Percentiles rank a stretch among this genome's conserved stretches.
Evolutionary conservation across 169 alveolate species (phyloP).

Genomic region (Cryptosporidium tyzzeri): DNA sequence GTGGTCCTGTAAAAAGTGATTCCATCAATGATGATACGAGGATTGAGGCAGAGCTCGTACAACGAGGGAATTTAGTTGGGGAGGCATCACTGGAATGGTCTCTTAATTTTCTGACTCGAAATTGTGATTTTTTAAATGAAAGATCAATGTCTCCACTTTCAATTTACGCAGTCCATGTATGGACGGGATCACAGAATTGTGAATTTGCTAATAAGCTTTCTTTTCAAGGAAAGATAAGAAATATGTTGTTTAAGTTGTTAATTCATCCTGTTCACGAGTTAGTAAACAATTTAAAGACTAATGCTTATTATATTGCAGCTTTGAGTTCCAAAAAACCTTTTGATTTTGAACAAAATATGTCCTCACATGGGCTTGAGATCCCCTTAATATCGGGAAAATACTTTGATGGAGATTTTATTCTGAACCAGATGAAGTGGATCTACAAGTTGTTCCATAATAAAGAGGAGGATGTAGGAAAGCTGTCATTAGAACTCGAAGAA

Average conservation of each 20-base stretch:
- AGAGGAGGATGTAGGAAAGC: neutral
- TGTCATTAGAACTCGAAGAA: constrained; percentile 9
- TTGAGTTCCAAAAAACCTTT: constrained; percentile 3
- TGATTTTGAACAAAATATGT: neutral
- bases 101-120: constrained; percentile 42
- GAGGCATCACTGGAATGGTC: constrained; percentile 70
- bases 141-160: constrained; percentile 66
- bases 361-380: constrained; percentile 30
- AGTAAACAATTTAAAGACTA: constrained; percentile 32
- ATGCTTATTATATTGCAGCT: constrained; percentile 44
- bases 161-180: constrained; percentile 53
- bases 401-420: constrained; percentile 52
- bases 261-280: constrained; percentile 73
- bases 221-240: constrained; percentile 51
- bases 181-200: constrained; percentile 73
- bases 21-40: constrained; percentile 1
- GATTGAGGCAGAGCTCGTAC: constrained; percentile 9
- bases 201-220: constrained; percentile 32
- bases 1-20: neutral
- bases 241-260: constrained; percentile 47
- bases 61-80: constrained; percentile 38
- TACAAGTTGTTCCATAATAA: neutral
- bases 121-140: constrained; percentile 39
- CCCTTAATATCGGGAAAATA: constrained; percentile 49
- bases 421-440: constrained; percentile 44